Percentiles rank a stretch among this genome's conserved stretches.
These are phyloP conservation scores for Pisolithus microcarpus DNA, from an alignment of 768 basidiomycete species.

Conservation along the genomic window DNA sequence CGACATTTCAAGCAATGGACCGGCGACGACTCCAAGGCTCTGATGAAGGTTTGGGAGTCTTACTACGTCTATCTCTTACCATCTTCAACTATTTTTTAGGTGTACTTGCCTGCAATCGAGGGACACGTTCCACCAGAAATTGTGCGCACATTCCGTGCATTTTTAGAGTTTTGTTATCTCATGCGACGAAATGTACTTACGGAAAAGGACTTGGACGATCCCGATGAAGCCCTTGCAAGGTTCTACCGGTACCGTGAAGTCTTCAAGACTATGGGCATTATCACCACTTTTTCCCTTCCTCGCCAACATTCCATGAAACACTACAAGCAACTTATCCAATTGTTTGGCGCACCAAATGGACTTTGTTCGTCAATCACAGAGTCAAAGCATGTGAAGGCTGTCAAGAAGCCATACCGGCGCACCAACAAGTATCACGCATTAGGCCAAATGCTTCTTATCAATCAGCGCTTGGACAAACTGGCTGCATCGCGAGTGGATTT, in stretches of 20 bases:
- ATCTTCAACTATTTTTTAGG: too few relatives aligned
- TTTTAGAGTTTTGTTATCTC: constrained; percentile 29
- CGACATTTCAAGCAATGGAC: constrained; percentile 33
- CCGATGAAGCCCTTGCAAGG: too few relatives aligned
- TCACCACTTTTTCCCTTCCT: too few relatives aligned
- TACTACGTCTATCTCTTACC: too few relatives aligned
- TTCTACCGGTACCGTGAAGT: too few relatives aligned
- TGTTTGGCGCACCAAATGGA: constrained; percentile 29
- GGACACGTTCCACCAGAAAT: constrained; percentile 11
- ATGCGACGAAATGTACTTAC: constrained; percentile 8
- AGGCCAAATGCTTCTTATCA: constrained; percentile 26
- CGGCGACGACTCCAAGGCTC: constrained; percentile 30
- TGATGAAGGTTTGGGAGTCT: constrained; percentile 30
- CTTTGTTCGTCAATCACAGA: constrained; percentile 33
- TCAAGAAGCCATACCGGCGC: constrained; percentile 28
- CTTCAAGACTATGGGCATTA: too few relatives aligned
- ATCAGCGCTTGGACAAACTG: constrained; percentile 7
- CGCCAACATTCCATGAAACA: too few relatives aligned
- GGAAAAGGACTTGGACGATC: too few relatives aligned
- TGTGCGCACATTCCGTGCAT: constrained; percentile 9
- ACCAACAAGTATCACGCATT: constrained; percentile 21
- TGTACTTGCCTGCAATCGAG: too few relatives aligned
- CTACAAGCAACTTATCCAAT: constrained; percentile 7
- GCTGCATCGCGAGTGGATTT: constrained; percentile 15
- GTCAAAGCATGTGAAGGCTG: constrained; percentile 29